Evolutionary conservation across 78 protist genomes (phyloP).

Genomic region (Diacronema lutheri): DNA sequence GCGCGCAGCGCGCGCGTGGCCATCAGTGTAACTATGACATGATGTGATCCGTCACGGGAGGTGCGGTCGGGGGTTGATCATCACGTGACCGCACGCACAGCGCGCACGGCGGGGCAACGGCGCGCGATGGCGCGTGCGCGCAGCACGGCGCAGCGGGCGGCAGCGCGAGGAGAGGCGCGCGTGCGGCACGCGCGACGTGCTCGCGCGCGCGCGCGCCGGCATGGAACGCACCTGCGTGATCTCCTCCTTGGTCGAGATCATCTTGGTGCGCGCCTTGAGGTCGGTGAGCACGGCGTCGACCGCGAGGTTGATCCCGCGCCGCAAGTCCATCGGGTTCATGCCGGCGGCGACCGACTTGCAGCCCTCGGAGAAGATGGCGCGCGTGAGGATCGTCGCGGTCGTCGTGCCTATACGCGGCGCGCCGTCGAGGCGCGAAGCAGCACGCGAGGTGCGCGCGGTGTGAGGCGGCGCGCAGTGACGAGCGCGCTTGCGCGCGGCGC

Average conservation of each 20-base stretch:
- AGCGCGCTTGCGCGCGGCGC: too few species aligned
- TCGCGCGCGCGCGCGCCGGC: not conserved
- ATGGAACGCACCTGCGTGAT: slow-evolving; percentile 64
- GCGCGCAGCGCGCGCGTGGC: too few species aligned
- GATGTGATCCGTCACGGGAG: too few species aligned
- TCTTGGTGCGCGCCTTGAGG: slow-evolving; percentile 74
- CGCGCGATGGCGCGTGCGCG: too few species aligned
- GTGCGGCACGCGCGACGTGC: too few species aligned
- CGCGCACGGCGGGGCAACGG: too few species aligned
- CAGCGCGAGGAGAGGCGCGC: too few species aligned
- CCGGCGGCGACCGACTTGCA: slow-evolving; percentile 95
- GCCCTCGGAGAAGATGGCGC: slow-evolving; percentile 94
- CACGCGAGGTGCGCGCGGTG: too few species aligned
- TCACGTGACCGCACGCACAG: too few species aligned
- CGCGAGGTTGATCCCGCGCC: slow-evolving; percentile 91
- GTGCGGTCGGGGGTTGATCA: too few species aligned
- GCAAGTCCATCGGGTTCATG: slow-evolving; percentile 96
- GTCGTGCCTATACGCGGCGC: slow-evolving; percentile 86
- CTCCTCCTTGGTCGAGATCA: slow-evolving; percentile 88
- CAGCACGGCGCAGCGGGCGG: too few species aligned
- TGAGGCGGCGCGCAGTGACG: not conserved
- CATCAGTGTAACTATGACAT: not conserved
- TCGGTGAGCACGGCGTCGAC: slow-evolving; percentile 72
- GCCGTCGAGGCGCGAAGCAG: not conserved
- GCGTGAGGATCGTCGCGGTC: slow-evolving; percentile 96